Conservation (phyloP, 2,329 filamentous ascomycete species). For the Fusarium sp. region DNA sequence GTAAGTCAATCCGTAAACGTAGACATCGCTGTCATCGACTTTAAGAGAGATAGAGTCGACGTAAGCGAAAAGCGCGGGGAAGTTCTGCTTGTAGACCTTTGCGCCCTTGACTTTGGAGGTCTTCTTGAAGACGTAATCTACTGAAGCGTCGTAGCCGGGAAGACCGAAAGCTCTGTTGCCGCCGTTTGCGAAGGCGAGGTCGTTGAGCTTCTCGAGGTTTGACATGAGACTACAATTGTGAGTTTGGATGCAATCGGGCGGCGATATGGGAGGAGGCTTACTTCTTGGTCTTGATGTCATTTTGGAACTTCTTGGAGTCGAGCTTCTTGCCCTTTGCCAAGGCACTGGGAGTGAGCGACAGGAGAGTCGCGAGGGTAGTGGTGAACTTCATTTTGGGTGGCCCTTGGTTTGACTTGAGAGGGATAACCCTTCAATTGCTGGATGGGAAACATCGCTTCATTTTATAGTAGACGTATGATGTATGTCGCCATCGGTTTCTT, state of each 20-base stretch:
- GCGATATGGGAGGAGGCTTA: neutral
- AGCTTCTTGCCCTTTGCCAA: constrained; percentile 24
- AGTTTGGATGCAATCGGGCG: too few species aligned
- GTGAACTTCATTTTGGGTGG: constrained; percentile 14
- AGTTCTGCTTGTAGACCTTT: constrained; percentile 60
- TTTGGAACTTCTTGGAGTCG: constrained; percentile 29
- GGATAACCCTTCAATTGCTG: too few species aligned
- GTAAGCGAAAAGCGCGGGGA: constrained; percentile 60
- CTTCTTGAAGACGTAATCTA: constrained; percentile 61
- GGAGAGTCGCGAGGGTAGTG: constrained; percentile 8
- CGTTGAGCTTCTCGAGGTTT: constrained; percentile 31
- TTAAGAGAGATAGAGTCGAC: constrained; percentile 54
- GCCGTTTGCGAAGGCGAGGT: constrained; percentile 52
- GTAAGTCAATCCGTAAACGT: constrained; percentile 38
- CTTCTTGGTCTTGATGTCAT: constrained; percentile 35
- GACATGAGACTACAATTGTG: constrained; percentile 15
- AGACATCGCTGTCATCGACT: constrained; percentile 31
- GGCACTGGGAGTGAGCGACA: constrained; percentile 18
- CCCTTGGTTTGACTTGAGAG: neutral
- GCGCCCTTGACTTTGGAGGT: constrained; percentile 54
- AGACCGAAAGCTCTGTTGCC: constrained; percentile 66
- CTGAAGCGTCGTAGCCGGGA: constrained; percentile 61
- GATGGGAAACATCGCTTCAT: neutral
- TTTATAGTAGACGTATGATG: constrained; percentile 5
- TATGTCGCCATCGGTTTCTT: neutral